phyloP scores from a whole-genome alignment of 23 red algal species.

The Porphyridium purpureum region DNA sequence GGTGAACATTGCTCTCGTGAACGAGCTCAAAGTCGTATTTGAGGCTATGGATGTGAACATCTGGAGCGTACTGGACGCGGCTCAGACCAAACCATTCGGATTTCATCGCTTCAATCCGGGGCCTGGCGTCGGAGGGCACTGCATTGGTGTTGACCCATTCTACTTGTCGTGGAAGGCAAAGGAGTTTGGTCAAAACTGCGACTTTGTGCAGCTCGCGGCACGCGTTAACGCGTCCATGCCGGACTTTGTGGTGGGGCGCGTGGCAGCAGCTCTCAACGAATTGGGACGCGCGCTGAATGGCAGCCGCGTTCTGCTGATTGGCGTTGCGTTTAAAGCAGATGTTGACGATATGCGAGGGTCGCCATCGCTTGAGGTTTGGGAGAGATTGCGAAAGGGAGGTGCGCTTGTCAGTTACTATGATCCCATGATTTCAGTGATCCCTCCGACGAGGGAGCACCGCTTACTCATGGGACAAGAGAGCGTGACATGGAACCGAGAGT shows the following conservation, averaged over 20 bases:
- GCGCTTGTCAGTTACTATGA: conserved; percentile 47
- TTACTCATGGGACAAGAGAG: conserved; percentile 12
- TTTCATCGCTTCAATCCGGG: conserved; percentile 63
- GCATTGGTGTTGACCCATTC: conserved; percentile 63
- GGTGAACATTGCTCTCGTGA: conserved; percentile 76
- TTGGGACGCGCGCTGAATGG: conserved; percentile 25
- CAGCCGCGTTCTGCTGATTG: conserved; percentile 30
- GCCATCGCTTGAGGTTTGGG: conserved; percentile 48
- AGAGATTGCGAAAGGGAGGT: conserved; percentile 11
- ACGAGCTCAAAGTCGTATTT: conserved; percentile 63
- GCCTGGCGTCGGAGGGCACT: conserved; percentile 69
- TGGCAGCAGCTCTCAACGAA: conserved; percentile 39
- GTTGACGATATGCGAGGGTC: conserved; percentile 67
- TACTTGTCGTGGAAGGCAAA: conserved; percentile 77
- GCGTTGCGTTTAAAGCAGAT: conserved; percentile 57
- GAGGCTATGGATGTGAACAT: conserved; percentile 49
- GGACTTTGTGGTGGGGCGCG: conserved; percentile 16
- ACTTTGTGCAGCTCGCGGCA: conserved; percentile 48
- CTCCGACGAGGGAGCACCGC: conserved; percentile 32
- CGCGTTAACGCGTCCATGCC: conserved; percentile 49
- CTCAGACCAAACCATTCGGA: conserved; percentile 67
- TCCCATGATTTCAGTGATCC: conserved; percentile 33
- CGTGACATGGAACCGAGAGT: conserved; percentile 2
- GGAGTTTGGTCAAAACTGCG: conserved; percentile 33
- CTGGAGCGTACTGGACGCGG: conserved; percentile 69